Conservation (phyloP, 495 filamentous ascomycete genomes). For the Rostrohypoxylon terebratum region DNA sequence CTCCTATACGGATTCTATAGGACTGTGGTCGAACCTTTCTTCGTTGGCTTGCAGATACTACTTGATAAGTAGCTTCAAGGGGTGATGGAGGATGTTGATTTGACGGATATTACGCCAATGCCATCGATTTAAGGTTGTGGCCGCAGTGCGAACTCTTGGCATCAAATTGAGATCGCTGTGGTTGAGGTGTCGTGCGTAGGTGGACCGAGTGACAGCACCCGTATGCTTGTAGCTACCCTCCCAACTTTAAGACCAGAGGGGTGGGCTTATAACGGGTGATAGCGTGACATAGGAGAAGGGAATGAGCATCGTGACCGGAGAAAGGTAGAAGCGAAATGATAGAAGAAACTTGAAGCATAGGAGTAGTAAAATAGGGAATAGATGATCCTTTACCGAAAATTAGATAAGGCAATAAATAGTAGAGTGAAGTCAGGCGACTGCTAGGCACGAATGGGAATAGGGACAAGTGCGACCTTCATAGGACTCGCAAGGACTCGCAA, state of each 20-base stretch:
- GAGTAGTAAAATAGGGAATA: not conserved
- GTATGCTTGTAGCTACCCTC: not conserved
- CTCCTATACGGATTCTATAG: not conserved
- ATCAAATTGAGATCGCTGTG: too few species aligned
- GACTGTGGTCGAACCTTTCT: not conserved
- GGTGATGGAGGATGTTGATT: too few species aligned
- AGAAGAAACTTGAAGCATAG: not conserved
- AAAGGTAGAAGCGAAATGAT: not conserved
- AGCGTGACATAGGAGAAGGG: not conserved
- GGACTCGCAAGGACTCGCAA: constrained; percentile 40
- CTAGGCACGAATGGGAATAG: constrained; percentile 24
- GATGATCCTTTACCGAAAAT: not conserved
- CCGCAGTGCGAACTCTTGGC: too few species aligned
- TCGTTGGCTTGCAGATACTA: too few species aligned
- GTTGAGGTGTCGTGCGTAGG: too few species aligned
- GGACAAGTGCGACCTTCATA: constrained; percentile 27
- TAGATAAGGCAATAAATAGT: not conserved
- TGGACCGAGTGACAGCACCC: too few species aligned
- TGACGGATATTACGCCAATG: too few species aligned
- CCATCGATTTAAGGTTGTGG: too few species aligned
- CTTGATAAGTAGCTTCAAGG: too few species aligned
- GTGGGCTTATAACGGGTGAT: not conserved
- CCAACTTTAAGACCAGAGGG: not conserved
- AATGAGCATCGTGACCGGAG: not conserved
- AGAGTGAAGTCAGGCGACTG: constrained; percentile 2